phyloP scores from a whole-genome alignment of 345 rosid species.

The Cochlearia excelsa region DNA sequence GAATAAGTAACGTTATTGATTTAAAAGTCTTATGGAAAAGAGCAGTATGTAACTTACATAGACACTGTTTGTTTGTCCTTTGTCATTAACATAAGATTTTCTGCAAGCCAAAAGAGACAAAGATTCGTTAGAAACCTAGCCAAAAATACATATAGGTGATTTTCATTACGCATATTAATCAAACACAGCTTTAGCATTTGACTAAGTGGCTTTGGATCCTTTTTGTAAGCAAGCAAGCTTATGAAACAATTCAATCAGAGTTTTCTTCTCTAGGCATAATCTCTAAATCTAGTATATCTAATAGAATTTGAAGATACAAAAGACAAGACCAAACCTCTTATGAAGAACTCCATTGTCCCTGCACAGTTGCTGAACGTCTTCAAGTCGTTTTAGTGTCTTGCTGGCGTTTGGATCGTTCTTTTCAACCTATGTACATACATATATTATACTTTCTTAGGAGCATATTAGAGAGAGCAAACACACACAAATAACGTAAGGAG shows the following conservation, averaged over 20 bases:
- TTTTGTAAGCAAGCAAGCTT: too few relatives aligned
- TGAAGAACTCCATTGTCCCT: slow-evolving; percentile 51
- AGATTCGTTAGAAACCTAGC: slow-evolving; percentile 21
- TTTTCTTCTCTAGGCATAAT: neutral
- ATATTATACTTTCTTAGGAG: neutral
- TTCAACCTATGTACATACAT: slow-evolving; percentile 51
- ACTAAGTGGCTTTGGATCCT: too few relatives aligned
- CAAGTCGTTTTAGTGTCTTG: slow-evolving; percentile 57
- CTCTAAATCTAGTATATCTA: neutral
- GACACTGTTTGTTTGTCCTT: slow-evolving; percentile 32
- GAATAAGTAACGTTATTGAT: neutral
- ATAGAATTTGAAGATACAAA: neutral
- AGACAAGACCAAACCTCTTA: slow-evolving; percentile 43
- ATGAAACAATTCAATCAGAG: too few relatives aligned
- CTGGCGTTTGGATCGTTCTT: slow-evolving; percentile 65
- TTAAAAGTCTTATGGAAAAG: neutral
- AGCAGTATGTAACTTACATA: slow-evolving; percentile 22
- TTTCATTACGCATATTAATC: too few relatives aligned
- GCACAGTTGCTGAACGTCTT: slow-evolving; percentile 64
- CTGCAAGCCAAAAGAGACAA: slow-evolving; percentile 39
- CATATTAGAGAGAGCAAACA: neutral
- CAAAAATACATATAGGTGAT: neutral
- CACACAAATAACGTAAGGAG: slow-evolving; percentile 3
- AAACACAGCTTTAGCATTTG: too few relatives aligned
- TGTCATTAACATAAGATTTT: slow-evolving; percentile 52